Conservation (phyloP, 2,329 filamentous ascomycete genomes). For the Pseudogymnoascus sp. region DNA sequence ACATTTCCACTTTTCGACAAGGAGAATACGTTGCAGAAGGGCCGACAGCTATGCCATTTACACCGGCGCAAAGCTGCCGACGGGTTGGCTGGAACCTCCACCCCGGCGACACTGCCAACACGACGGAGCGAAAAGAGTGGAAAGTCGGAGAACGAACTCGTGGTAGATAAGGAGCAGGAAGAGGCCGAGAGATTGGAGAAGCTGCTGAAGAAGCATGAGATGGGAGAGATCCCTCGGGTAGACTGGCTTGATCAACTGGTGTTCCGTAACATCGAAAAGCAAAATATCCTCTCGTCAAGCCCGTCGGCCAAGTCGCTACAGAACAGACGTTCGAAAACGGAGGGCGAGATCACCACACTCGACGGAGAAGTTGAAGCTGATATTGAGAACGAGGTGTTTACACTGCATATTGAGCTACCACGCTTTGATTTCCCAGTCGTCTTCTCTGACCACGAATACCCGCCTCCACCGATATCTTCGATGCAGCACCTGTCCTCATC, state of each 20-base stretch:
- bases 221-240: slow-evolving; percentile 87
- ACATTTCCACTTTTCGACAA: slow-evolving; percentile 87
- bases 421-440: slow-evolving; percentile 94
- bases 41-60: slow-evolving; percentile 81
- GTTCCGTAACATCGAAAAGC: slow-evolving; percentile 80
- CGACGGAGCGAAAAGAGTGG: slow-evolving; percentile 43
- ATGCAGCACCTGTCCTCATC: slow-evolving; percentile 56
- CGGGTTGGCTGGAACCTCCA: slow-evolving; percentile 70
- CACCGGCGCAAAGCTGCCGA: slow-evolving; percentile 79
- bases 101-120: slow-evolving; percentile 57
- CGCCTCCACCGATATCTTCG: slow-evolving; percentile 71
- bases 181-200: slow-evolving; percentile 86
- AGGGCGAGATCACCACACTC: slow-evolving; percentile 28
- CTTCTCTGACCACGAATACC: slow-evolving; percentile 90
- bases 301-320: slow-evolving; percentile 53
- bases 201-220: slow-evolving; percentile 94
- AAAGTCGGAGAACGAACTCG: slow-evolving; percentile 38
- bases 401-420: slow-evolving; percentile 82
- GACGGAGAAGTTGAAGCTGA: slow-evolving; percentile 31
- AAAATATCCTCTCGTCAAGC: slow-evolving; percentile 55
- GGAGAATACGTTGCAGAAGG: slow-evolving; percentile 85
- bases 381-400: slow-evolving; percentile 54
- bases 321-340: slow-evolving; percentile 32
- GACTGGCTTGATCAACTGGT: slow-evolving; percentile 95
- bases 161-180: slow-evolving; percentile 60